phyloP scores from a whole-genome alignment of 768 basidiomycete genomes.

The Boletus coccyginus region DNA sequence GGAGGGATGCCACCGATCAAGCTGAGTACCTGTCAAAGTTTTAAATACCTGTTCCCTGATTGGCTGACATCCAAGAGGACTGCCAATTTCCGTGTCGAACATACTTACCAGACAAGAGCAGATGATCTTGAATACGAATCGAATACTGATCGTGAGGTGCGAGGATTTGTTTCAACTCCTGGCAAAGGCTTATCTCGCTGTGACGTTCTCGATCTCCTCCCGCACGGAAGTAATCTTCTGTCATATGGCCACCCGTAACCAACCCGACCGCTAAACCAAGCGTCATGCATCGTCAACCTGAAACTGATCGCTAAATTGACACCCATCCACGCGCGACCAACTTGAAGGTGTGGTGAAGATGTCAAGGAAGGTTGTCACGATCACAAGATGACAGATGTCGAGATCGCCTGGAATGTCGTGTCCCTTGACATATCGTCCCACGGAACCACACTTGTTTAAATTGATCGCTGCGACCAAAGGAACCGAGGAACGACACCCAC shows the following conservation, averaged over 20 bases:
- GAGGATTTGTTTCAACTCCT: not conserved
- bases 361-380: not conserved
- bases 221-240: constrained; percentile 1
- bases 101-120: no score
- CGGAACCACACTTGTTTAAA: not conserved
- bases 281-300: not conserved
- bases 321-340: no score
- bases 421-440: not conserved
- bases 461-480: not conserved
- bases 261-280: not conserved
- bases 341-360: not conserved
- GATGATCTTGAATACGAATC: not conserved
- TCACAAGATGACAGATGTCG: not conserved
- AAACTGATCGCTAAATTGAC: constrained; percentile 6
- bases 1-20: not conserved
- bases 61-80: not conserved
- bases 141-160: not conserved
- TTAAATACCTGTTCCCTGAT: not conserved
- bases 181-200: not conserved
- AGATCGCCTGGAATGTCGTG: not conserved
- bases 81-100: not conserved
- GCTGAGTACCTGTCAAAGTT: not conserved
- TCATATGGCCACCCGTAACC: not conserved
- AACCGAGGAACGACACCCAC: not conserved
- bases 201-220: not conserved